Base-by-base conservation (phyloP, 2,329 filamentous ascomycete species). In the Verticillium isaacii region DNA sequence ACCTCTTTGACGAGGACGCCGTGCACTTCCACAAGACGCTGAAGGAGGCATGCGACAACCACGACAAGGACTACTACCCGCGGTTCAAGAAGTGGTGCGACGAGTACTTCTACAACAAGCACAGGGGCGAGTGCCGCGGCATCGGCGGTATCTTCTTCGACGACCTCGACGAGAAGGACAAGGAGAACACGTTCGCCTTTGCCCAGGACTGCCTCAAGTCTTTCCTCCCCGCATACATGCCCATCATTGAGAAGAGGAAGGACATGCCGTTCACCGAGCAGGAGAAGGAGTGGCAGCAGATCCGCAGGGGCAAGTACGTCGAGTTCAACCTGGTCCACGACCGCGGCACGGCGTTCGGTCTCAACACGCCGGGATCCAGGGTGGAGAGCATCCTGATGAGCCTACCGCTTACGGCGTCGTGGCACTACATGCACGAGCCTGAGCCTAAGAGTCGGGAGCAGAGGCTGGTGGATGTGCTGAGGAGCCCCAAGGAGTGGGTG, bases 251-350 rank as follows among this genome's bases (percentile, higher is more conserved):
- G 72, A 89, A 84, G 74, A 83, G 95, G 68, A 98, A 96, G 80
- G 90, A 97, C 70, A 93, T 97, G 92, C 88, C 91, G 0, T 99
- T 87, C 70, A 93, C 87, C 0, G 89, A 90, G 57, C 83, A 88
- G 68, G 91, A 97, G 78, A 97, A 97, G 81, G 87, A 91, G 67
- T 99, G 95, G 95, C 95, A 99, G 79, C 95, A 98, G 80, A 82
- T 99, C 65, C 85, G 95, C 58, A 82, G 95, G 66, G 95, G 95
- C n/a, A 85, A 93, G 70, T 99, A 99, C 74, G 95, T 99, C 65
- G 95, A 99, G 78, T 99, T 99, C 77, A 99, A 99, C 77, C 84
- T 99, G 41, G 92, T 99, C 61, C 93, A 99, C 77, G 95, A 99
- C 78, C 87, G 95, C 32, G 95, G 95, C 2, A 99, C 95, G 2